Evolutionary conservation across 1,284 basidiomycete genomes (phyloP).

Genomic region (Austropuccinia psidii): DNA sequence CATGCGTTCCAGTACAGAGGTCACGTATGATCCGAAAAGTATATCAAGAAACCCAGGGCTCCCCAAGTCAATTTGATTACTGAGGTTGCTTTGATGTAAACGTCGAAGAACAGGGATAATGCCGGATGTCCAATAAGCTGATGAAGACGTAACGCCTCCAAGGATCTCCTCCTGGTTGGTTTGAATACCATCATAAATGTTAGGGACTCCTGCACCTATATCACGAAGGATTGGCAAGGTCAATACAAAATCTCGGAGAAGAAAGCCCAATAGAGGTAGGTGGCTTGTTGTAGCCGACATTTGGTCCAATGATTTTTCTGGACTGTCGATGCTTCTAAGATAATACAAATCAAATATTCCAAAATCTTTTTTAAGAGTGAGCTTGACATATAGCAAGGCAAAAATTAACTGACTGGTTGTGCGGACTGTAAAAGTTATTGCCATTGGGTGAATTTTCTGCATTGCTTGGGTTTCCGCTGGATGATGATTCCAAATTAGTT

Average conservation of each 20-base stretch:
- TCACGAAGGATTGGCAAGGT: slow-evolving; percentile 42
- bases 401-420: no score
- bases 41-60: slow-evolving; percentile 31
- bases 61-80: slow-evolving; percentile 24
- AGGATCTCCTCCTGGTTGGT: slow-evolving; percentile 1
- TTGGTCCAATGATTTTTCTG: not conserved
- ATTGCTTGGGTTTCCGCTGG: not conserved
- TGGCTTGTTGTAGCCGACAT: slow-evolving; percentile 17
- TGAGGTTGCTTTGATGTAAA: slow-evolving; percentile 34
- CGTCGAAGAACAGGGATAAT: slow-evolving; percentile 25
- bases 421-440: no score
- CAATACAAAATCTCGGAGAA: slow-evolving; percentile 42
- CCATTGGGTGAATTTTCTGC: not conserved
- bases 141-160: not conserved
- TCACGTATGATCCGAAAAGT: slow-evolving; percentile 6
- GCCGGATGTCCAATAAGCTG: slow-evolving; percentile 30
- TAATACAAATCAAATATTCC: not conserved
- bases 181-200: not conserved
- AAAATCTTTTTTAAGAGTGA: not conserved
- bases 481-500: slow-evolving; percentile 27
- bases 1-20: slow-evolving; percentile 11
- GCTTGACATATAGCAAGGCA: no score
- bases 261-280: slow-evolving; percentile 41
- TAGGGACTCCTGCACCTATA: slow-evolving; percentile 21
- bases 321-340: not conserved